These are phyloP conservation scores for Lactifluus pinguis DNA, from an alignment of 768 basidiomycete genomes.

Conservation along the genomic window DNA sequence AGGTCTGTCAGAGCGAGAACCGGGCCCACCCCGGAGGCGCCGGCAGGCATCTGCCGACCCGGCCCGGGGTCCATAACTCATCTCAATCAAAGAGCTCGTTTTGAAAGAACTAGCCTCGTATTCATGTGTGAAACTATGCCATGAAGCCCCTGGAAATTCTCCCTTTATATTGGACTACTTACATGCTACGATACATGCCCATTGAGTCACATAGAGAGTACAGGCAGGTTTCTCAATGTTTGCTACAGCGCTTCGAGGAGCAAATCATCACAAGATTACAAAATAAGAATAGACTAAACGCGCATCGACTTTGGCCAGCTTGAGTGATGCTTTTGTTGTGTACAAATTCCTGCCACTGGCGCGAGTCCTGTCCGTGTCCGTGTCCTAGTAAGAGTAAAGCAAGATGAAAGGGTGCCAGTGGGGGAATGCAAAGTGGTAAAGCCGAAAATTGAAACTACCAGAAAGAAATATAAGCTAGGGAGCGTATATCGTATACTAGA, in stretches of 20 bases:
- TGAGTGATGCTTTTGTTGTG: not conserved
- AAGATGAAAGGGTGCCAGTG: not conserved
- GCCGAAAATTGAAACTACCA: not conserved
- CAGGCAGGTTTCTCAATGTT: not conserved
- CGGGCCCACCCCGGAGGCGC: too few relatives aligned
- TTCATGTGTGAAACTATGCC: too few relatives aligned
- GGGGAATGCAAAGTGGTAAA: not conserved
- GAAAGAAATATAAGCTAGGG: not conserved
- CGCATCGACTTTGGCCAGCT: not conserved
- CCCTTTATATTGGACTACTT: not conserved
- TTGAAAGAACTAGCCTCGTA: too few relatives aligned
- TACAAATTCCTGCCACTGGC: not conserved
- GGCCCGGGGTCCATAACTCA: too few relatives aligned
- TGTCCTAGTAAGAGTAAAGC: not conserved
- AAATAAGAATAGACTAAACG: not conserved
- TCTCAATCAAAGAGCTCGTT: too few relatives aligned
- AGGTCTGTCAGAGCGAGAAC: not conserved
- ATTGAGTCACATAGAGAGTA: not conserved
- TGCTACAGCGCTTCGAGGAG: not conserved
- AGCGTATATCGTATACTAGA: not conserved
- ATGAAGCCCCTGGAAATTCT: not conserved
- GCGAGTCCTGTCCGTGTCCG: not conserved
- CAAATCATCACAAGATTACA: not conserved
- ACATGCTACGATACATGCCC: not conserved
- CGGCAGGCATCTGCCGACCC: too few relatives aligned